Conservation (phyloP, 1,284 basidiomycete genomes). For the Ceratobasidium sp. region DNA sequence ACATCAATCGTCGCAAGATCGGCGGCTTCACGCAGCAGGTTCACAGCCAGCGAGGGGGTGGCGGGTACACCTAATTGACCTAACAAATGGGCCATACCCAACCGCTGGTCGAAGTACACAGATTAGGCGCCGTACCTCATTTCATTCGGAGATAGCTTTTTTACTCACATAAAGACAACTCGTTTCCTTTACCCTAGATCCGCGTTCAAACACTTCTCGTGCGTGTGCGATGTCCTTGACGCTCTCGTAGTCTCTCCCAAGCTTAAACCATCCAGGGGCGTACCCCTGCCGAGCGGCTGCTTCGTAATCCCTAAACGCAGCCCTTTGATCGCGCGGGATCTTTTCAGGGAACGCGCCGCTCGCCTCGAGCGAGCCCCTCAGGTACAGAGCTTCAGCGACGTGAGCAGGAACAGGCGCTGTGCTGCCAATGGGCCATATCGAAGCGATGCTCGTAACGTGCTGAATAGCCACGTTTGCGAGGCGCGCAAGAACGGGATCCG, state of each 20-base stretch:
- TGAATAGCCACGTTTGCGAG: conserved; percentile 78
- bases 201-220: conserved; percentile 86
- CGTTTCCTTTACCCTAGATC: conserved; percentile 77
- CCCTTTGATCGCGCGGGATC: conserved; percentile 76
- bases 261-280: conserved; percentile 85
- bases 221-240: conserved; percentile 82
- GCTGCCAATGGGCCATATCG: conserved; percentile 52
- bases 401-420: conserved; percentile 62
- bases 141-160: conserved; percentile 16
- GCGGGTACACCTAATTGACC: conserved; percentile 82
- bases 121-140: not conserved
- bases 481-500: conserved; percentile 72
- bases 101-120: conserved; percentile 66
- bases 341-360: conserved; percentile 67
- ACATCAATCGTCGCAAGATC: conserved; percentile 79
- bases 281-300: conserved; percentile 80
- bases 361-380: conserved; percentile 78
- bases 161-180: conserved; percentile 82
- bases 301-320: conserved; percentile 92
- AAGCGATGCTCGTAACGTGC: conserved; percentile 70
- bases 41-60: conserved; percentile 72
- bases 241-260: conserved; percentile 92
- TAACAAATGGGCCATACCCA: conserved; percentile 92
- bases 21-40: conserved; percentile 83
- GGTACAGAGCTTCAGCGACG: conserved; percentile 80